Evolutionary conservation across 192 early-diverging fungal species (phyloP).

Genomic region (Coemansia sp.): DNA sequence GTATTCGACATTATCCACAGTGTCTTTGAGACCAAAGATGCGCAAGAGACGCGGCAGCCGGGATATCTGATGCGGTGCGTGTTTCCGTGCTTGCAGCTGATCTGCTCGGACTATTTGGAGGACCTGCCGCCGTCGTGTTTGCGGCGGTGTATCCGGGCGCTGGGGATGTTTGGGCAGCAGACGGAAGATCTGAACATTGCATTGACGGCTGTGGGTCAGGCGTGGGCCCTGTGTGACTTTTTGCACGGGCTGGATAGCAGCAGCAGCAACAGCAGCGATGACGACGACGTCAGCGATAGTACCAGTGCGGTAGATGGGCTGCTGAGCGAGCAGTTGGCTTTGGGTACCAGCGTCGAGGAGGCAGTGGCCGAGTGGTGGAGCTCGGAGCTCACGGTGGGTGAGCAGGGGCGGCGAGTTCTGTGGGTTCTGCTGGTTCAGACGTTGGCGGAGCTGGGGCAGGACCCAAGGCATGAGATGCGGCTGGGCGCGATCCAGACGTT

Average conservation of each 20-base stretch:
- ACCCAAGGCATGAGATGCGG: conserved; percentile 83
- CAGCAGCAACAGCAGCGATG: background rate
- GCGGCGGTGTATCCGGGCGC: conserved; percentile 71
- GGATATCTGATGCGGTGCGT: conserved; percentile 64
- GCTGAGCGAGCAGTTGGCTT: conserved; percentile 3
- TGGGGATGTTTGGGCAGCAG: conserved; percentile 77
- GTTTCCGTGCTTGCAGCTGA: conserved; percentile 89
- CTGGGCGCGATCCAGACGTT: conserved; percentile 92
- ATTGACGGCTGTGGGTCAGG: conserved; percentile 82
- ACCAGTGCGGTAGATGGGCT: too few relatives aligned
- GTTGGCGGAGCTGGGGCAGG: conserved; percentile 76
- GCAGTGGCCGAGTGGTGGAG: conserved; percentile 19
- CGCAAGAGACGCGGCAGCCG: conserved; percentile 12
- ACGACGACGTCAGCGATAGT: too few relatives aligned
- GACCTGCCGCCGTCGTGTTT: conserved; percentile 69
- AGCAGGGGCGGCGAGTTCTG: conserved; percentile 49
- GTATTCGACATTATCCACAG: conserved; percentile 81
- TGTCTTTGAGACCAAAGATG: conserved; percentile 1
- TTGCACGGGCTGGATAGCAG: conserved; percentile 50
- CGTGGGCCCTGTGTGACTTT: conserved; percentile 91
- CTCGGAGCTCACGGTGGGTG: conserved; percentile 20
- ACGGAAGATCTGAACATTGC: conserved; percentile 90
- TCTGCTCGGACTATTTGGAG: conserved; percentile 91
- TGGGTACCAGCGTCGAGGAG: background rate
- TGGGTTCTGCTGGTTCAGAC: conserved; percentile 89